Base-by-base conservation (phyloP, 2,329 filamentous ascomycete species). In the Alternaria atra region DNA sequence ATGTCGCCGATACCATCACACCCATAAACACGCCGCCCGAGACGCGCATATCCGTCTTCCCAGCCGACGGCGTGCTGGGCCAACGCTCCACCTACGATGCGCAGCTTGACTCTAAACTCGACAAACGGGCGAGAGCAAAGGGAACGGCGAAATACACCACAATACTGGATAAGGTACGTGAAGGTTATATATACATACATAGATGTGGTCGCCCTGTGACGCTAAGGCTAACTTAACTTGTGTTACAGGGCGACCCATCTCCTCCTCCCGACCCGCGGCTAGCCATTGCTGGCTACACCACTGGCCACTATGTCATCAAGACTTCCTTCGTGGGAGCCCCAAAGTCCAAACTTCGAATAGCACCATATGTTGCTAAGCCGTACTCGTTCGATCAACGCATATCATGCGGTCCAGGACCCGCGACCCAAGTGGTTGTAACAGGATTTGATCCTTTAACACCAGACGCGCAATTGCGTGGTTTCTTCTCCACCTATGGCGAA, bases 391-490 rank as follows among this genome's bases (percentile, higher is more conserved):
- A 98, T 76, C 82, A 89, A 5, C 89, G 88, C 70, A 93, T 92
- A 5, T 97, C 94, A 2, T 88, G 96, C 70, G 94, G 94, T 0
- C 92, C 93, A 25, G 93, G 93, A 0, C 94, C 94, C 13, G 92
- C 95, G 2, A 93, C 91, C 2, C 93, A 97, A 76, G 89, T 99
- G 50, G 90, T 98, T 4, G 93, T 97, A 20, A 94, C 90, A n/a
- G 93, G 93, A n/a, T 97, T 97, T 77, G 95, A 98, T 78, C 94
- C 94, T 6, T 83, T 98, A 66, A 90, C 91, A 40, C 87, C 92
- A 12, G 92, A 97, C 70, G 86, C 88, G 56, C 91, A 92, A 71
- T 86, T 97, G 52, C 87, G 87, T 17, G 87, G 90, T 46, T 86
- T 92, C 55, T 96, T 97, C 76, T 87, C 90, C 17, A 88, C 87